These are phyloP conservation scores for Powellomyces hirtus DNA, from an alignment of 192 early-diverging fungal species.

Conservation along the genomic window DNA sequence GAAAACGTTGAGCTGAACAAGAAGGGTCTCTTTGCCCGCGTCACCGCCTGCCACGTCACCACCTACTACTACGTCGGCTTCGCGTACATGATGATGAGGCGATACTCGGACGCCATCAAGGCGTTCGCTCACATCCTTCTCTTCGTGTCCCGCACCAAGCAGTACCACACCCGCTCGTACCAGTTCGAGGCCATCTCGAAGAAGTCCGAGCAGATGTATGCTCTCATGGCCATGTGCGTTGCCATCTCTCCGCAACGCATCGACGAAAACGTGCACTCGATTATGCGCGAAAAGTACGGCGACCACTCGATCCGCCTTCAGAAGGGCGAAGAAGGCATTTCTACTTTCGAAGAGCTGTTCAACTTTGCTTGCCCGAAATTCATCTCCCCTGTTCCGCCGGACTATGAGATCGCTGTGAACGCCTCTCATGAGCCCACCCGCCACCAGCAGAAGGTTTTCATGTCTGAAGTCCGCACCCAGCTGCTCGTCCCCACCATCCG, in stretches of 20 bases:
- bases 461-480: conserved; percentile 83
- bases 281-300: conserved; percentile 87
- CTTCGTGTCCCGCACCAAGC: conserved; percentile 88
- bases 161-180: conserved; percentile 89
- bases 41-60: conserved; percentile 96
- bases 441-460: conserved; percentile 84
- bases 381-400: conserved; percentile 84
- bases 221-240: conserved; percentile 84
- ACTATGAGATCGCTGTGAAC: conserved; percentile 67
- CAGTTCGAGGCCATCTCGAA: conserved; percentile 89
- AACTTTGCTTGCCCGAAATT: conserved; percentile 92
- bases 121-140: conserved; percentile 86
- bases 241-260: conserved; percentile 88
- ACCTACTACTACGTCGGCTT: conserved; percentile 98
- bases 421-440: conserved; percentile 55
- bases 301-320: conserved; percentile 89
- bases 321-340: conserved; percentile 79
- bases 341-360: conserved; percentile 86
- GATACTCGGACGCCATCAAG: conserved; percentile 93
- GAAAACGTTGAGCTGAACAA: conserved; percentile 94
- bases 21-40: conserved; percentile 90
- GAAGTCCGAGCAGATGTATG: conserved; percentile 96
- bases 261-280: conserved; percentile 88
- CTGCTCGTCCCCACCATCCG: conserved; percentile 81
- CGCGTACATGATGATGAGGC: conserved; percentile 97